Evolutionary conservation across 2,329 filamentous ascomycete species (phyloP), one percentile per base, ranked within the genome.

Genomic region (Colletotrichum trifolii): DNA sequence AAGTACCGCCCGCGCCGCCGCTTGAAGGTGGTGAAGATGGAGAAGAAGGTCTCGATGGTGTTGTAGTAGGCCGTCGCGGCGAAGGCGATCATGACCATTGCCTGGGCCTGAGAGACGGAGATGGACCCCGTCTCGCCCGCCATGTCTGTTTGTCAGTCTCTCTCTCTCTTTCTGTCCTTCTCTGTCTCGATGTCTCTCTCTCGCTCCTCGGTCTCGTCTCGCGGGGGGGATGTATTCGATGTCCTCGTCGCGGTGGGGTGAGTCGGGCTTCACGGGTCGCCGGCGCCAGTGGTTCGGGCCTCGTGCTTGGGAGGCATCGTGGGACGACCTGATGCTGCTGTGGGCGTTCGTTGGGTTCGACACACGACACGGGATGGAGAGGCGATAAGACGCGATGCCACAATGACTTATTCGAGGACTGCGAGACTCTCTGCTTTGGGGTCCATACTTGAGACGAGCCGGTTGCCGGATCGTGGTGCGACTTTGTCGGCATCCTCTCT

Each of bases 81-180:
- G 38, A 81, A 76, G 42, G 79, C 77, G 54, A 83, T 67, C 47
- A 68, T 67, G 54, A 77, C 47, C 58, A 65, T 65, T 42, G 62
- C 62, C 58, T 62, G 62, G 25, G 35, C 52, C 47, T 62, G 58
- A 7, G 62, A 62, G 40, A 65, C 52, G 40, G 62, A 65, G 52
- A 65, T 53, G 40, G 58, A 33, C 38, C 62, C 62, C 12, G 62
- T 62, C 58, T 65, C 62, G 11, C 62, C 62, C 11, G 62, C 62
- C 62, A 65, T 65, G 13, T 52, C 57, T 55, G 46, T 50, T 25
- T 17, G 17, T 17, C 17, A 17, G 17, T 33, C 7, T 25, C 13
- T 43, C 13, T 1, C 4, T 43, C 13, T 43, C 13, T 1, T 1
- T 43, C 40, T 11, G 12, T n/a, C 40, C 7, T 12, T 43, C 40